Percentiles rank a stretch among this genome's conserved stretches.
Conservation (phyloP, 768 basidiomycete species). For the Cyathus striatus region DNA sequence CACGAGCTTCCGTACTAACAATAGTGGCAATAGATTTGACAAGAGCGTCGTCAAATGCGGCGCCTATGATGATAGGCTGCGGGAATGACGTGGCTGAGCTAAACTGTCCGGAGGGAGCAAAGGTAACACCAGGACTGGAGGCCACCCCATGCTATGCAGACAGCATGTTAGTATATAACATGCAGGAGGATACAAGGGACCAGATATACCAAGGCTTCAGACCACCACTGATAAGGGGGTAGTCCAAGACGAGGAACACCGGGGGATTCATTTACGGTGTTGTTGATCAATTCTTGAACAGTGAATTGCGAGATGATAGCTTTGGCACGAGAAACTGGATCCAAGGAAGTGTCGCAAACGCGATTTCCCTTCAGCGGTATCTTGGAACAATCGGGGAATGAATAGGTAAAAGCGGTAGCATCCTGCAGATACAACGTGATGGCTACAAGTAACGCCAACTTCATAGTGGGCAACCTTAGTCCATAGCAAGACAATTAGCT, state of each 20-base stretch:
- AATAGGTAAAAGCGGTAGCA: slow-evolving; percentile 16
- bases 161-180: slow-evolving; percentile 1
- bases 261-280: slow-evolving; percentile 43
- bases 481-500: too few species aligned
- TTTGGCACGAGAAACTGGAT: slow-evolving; percentile 40
- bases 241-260: slow-evolving; percentile 54
- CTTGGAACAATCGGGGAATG: slow-evolving; percentile 45
- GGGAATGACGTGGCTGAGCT: slow-evolving; percentile 58
- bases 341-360: slow-evolving; percentile 43
- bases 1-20: slow-evolving; percentile 53
- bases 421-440: slow-evolving; percentile 3
- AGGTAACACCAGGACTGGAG: slow-evolving; percentile 43
- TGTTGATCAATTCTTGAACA: slow-evolving; percentile 43
- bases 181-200: not conserved
- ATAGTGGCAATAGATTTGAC: slow-evolving; percentile 43
- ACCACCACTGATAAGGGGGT: slow-evolving; percentile 58
- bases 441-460: slow-evolving; percentile 5
- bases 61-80: slow-evolving; percentile 47
- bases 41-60: slow-evolving; percentile 50
- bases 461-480: too few species aligned
- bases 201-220: slow-evolving; percentile 44
- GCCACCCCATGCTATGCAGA: slow-evolving; percentile 48
- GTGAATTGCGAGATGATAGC: slow-evolving; percentile 46
- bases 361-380: slow-evolving; percentile 38
- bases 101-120: slow-evolving; percentile 44